phyloP scores from a whole-genome alignment of 2,329 filamentous ascomycete genomes.

The Bipolaris cookei region DNA sequence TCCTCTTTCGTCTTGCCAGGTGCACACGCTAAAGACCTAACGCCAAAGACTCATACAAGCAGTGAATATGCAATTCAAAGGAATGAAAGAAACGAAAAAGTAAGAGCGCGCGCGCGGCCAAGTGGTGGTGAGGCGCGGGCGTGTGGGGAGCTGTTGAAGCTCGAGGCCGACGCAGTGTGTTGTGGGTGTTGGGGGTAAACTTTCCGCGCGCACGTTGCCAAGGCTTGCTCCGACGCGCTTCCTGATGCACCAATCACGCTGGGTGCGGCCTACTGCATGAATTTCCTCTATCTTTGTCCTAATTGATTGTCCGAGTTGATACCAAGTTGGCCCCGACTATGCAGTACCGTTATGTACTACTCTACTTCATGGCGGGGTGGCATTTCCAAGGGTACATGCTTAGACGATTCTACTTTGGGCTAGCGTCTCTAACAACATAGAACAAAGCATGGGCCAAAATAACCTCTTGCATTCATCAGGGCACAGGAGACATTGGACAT shows the following conservation, averaged over 20 bases:
- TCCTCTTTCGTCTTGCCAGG: constrained; percentile 52
- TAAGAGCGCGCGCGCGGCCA: constrained; percentile 33
- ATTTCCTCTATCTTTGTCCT: background rate
- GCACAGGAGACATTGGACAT: constrained; percentile 2
- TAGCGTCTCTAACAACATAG: constrained; percentile 9
- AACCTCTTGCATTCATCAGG: background rate
- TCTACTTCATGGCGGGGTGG: constrained; percentile 10
- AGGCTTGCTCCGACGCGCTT: constrained; percentile 25
- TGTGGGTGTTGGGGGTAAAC: constrained; percentile 21
- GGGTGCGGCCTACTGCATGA: background rate
- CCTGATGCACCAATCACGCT: constrained; percentile 15
- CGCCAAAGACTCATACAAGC: constrained; percentile 46
- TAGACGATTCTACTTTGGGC: constrained; percentile 7
- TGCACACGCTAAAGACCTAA: constrained; percentile 38
- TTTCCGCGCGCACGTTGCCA: constrained; percentile 21
- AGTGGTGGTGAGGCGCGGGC: constrained; percentile 30
- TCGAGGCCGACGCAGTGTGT: constrained; percentile 22
- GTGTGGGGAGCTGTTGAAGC: constrained; percentile 24
- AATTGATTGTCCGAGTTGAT: background rate
- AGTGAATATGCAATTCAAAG: constrained; percentile 46
- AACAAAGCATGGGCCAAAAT: constrained; percentile 7
- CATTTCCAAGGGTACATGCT: constrained; percentile 8
- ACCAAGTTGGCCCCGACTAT: background rate
- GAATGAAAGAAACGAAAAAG: constrained; percentile 49
- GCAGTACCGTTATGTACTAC: background rate